Evolutionary conservation across 768 basidiomycete species (phyloP), one percentile per base, ranked within the genome.

Genomic region (Suillus clintonianus): DNA sequence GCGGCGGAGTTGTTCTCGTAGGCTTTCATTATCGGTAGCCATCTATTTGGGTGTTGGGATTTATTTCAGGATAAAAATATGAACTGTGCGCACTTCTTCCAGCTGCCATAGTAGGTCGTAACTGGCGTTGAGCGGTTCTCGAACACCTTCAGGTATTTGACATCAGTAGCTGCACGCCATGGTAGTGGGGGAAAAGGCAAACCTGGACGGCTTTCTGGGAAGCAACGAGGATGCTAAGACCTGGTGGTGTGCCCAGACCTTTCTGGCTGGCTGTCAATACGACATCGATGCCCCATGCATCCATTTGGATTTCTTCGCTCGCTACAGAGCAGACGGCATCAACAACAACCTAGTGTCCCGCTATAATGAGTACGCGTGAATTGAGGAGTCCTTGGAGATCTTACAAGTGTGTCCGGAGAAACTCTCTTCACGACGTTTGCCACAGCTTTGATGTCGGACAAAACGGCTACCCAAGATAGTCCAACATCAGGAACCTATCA

Each of bases 281-380:
- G 42, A 95, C 87, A 68, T 99, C 97, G 60, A 99, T 82, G 30
- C 84, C 88, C 97, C 97, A 99, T 3, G 85, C 89, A 69, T 99
- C 97, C 82, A 97, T 91, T 51, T 83, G 86, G 70, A 99, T 95
- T 74, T 98, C 95, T 75, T 99, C 97, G 69, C 90, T 93, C 6
- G 93, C 97, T 17, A 98, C 95, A 2, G 95, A 90, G 78, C 97
- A 99, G 32, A 99, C 97, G n/a, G 87, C 94, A 72, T 99, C 97
- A 63, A 95, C 81, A 9, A 92, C 81, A 48, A 95, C 81, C 89
- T 91, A 62, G 27, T n/a, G 64, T 47, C 22, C 14, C 17, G 53
- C 30, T 13, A 22, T 41, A 14, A 53, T 55, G 58, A 27, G 13
- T 17, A 48, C 3, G 19, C 13, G 2, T 45, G 17, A 39, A 27